Base-by-base conservation (phyloP, 441 rosid species). In the Euphorbia schlechtendalii region DNA sequence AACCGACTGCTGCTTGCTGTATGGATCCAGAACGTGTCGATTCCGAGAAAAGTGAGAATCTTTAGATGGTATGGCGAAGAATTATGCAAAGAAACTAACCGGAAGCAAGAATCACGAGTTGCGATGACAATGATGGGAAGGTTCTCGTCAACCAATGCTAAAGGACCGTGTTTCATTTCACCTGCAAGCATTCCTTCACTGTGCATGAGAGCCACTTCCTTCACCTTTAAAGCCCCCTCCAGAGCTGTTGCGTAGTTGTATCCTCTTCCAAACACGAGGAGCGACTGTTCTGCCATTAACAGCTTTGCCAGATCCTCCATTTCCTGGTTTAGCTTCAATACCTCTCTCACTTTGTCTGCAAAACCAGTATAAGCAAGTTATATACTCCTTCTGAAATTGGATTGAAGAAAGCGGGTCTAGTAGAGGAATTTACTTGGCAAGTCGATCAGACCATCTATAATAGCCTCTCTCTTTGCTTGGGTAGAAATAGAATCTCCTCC, bases 91-190 rank as follows among this genome's bases (percentile, higher is more conserved):
- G 53, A 0, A 70, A 71, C 74, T 41, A 53, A 89, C 96, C 85
- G 86, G 84, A 85, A 87, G 85, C 93, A 90, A 63, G 90, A 71
- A 67, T 94, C 99, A 0, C 79, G 94, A 56, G 97, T 94, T 22
- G 96, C 89, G 52, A 94, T 84, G 41, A 91, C 96, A n/a, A 83
- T 73, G 30, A 90, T 89, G 0, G 97, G 90, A 3, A 91, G 96
- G 81, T 78, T 86, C 81, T 94, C 96, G 70, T 94, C 99, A 43
- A 87, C 98, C 49, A 91, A 71, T 28, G 99, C 97, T 74, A 94
- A 74, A 71, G 97, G 96, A 62, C 98, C 99, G 43, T 89, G 96
- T 78, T 94, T 94, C 99, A 94, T 91, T 77, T 91, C 99, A 71
- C 99, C 89, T n/a, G 96, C 96, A 60, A 91, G 93, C 63, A 89